Conservation (phyloP, 306 rosid genomes). For the Cyamopsis tetragonoloba region DNA sequence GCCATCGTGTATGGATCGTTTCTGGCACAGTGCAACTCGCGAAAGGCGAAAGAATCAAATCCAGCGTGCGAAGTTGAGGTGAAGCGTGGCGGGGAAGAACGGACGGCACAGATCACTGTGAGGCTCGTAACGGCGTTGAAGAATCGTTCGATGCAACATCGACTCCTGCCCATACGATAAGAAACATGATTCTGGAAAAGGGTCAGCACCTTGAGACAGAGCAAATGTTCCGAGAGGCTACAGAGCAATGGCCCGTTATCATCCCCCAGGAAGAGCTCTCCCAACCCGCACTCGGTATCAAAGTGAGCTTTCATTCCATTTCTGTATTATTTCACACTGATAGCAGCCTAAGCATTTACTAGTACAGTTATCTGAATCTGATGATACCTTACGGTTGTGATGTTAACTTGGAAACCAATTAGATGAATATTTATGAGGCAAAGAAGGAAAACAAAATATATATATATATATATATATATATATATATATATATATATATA, state of each 20-base stretch:
- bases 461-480: too few species aligned
- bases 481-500: too few species aligned
- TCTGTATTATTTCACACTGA: neutral
- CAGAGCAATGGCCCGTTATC: constrained; percentile 76
- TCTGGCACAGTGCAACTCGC: constrained; percentile 88
- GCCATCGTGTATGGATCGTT: constrained; percentile 92
- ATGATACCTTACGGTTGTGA: too few species aligned
- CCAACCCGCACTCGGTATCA: constrained; percentile 49
- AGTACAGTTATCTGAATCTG: too few species aligned
- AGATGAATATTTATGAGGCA: too few species aligned
- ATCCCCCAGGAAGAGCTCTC: constrained; percentile 67
- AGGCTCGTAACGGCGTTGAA: constrained; percentile 82
- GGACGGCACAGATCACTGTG: constrained; percentile 78
- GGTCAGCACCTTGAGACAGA: constrained; percentile 72
- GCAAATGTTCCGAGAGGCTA: constrained; percentile 82
- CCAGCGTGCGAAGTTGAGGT: constrained; percentile 75
- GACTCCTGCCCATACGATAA: constrained; percentile 66
- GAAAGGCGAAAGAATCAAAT: constrained; percentile 82
- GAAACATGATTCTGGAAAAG: constrained; percentile 73
- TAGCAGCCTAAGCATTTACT: neutral
- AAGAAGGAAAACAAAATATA: too few species aligned
- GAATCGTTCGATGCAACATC: constrained; percentile 73
- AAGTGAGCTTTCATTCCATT: constrained; percentile 40
- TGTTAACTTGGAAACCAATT: too few species aligned
- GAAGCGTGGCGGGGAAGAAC: constrained; percentile 76